phyloP scores from a whole-genome alignment of 331 rosid genomes.

The Acacia concinna region DNA sequence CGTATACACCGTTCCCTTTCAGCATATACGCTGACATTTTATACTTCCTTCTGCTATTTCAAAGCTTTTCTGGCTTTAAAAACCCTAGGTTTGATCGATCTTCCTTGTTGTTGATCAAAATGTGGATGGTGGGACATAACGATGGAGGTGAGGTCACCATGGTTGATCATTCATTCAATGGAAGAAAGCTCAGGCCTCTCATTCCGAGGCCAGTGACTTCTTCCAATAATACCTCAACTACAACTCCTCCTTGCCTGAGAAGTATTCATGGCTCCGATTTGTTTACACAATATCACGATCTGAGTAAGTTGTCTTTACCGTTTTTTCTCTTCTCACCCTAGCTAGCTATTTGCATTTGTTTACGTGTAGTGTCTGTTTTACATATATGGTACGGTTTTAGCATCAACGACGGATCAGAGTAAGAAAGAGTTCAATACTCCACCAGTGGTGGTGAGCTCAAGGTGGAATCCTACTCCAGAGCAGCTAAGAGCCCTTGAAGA shows the following conservation, averaged over 20 bases:
- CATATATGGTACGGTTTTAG: conserved; percentile 15
- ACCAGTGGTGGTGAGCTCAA: conserved; percentile 64
- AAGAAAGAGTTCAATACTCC: conserved; percentile 45
- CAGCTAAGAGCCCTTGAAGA: conserved; percentile 67
- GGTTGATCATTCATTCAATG: conserved; percentile 59
- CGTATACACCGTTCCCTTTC: conserved; percentile 1
- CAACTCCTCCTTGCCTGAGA: conserved; percentile 41
- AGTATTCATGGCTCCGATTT: conserved; percentile 43
- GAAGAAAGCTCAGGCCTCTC: conserved; percentile 76
- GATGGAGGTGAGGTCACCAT: conserved; percentile 64
- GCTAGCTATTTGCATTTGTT: not conserved
- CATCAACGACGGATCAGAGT: conserved; percentile 43
- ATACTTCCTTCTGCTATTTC: not conserved
- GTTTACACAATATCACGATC: conserved; percentile 58
- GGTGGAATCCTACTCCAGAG: conserved; percentile 79
- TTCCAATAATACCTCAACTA: conserved; percentile 30
- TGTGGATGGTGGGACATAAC: conserved; percentile 96
- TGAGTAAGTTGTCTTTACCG: conserved; percentile 33
- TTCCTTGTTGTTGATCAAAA: conserved; percentile 6
- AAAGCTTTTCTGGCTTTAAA: not conserved
- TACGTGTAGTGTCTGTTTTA: not conserved
- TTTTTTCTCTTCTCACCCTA: not conserved
- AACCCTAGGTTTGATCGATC: conserved; percentile 34
- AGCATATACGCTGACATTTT: not conserved
- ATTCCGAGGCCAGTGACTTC: conserved; percentile 65